Percentiles rank a stretch among this genome's conserved stretches.
phyloP scores from a whole-genome alignment of 257 asterid species.

The Solanum bulbocastanum region DNA sequence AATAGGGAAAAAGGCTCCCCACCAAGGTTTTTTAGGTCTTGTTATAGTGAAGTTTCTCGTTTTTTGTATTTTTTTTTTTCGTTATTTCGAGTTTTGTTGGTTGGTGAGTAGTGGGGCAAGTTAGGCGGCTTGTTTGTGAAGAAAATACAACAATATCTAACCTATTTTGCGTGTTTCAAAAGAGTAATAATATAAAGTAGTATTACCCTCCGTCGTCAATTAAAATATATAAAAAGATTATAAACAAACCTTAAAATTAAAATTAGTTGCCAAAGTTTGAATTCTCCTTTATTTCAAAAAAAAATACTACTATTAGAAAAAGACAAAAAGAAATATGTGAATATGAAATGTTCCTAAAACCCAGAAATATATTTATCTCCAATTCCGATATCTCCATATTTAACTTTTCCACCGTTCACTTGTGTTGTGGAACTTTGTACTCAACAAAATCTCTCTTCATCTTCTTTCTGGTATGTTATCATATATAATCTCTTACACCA shows the following conservation, averaged over 20 bases:
- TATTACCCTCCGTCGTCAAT: background rate
- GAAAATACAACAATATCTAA: background rate
- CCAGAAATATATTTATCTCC: background rate
- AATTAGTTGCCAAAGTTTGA: background rate
- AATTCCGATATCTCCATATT: background rate
- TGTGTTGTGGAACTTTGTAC: background rate
- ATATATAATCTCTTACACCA: background rate
- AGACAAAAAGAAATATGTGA: background rate
- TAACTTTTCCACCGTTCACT: background rate
- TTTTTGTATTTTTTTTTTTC: background rate
- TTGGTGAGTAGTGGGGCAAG: conserved; percentile 6
- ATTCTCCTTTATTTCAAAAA: background rate
- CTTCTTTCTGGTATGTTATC: background rate
- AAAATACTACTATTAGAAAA: background rate
- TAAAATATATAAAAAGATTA: background rate
- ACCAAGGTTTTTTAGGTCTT: background rate
- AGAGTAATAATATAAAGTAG: background rate
- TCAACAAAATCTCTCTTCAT: background rate
- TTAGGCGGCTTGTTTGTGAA: conserved; percentile 1
- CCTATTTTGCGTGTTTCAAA: background rate
- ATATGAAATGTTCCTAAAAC: background rate
- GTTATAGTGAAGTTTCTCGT: background rate
- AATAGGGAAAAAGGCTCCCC: background rate
- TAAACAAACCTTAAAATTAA: background rate
- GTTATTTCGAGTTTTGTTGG: background rate